Evolutionary conservation across 2,329 filamentous ascomycete genomes (phyloP), one percentile per base, ranked within the genome.

Genomic region (Diplodia sapinea): DNA sequence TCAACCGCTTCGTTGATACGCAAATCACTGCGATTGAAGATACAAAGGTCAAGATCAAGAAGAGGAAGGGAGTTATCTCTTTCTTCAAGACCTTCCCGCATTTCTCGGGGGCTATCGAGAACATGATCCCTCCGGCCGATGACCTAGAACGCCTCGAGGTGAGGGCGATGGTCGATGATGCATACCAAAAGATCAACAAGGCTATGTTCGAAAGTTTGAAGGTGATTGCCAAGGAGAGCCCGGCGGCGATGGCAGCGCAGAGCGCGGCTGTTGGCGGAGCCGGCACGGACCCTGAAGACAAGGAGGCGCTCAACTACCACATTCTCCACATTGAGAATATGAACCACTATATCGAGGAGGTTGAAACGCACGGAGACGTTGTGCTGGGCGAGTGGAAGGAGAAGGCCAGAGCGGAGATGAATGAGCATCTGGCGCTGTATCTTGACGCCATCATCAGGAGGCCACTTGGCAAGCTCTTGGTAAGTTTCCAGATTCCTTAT

Each of bases 11-110:
- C 73, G 88, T 98, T 9, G 94, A 98, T 72, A 93, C 97, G 71
- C 95, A 99, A 77, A 91, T 98, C 68, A 91, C 92, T 31, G 94
- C 93, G 5, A 97, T 98, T 70, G 95, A 98, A 80, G 95, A 98
- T 70, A 98, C 94, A 49, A 98, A 98, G 80, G 94, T 99, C 78
- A 97, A 97, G 83, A 93, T 97, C 80, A 97, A 97, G 84, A 98
- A 98, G 84, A 91, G 95, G 72, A 97, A 96, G 81, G 94, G 95
- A 12, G 92, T 99, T 67, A 97, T 98, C 73, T 89, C 90, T 17
- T 98, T 98, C 79, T 94, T 98, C 83, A 91, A 92, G 71, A 90
- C 94, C 50, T 98, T 98, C 83, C 95, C 94, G 0, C 84, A 89
- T 68, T 97, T 97, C 80, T 89, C 89, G n/a, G 80, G 87, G 1